Evolutionary conservation across 345 rosid species (phyloP).

Genomic region (Crucihimalaya himalaica): DNA sequence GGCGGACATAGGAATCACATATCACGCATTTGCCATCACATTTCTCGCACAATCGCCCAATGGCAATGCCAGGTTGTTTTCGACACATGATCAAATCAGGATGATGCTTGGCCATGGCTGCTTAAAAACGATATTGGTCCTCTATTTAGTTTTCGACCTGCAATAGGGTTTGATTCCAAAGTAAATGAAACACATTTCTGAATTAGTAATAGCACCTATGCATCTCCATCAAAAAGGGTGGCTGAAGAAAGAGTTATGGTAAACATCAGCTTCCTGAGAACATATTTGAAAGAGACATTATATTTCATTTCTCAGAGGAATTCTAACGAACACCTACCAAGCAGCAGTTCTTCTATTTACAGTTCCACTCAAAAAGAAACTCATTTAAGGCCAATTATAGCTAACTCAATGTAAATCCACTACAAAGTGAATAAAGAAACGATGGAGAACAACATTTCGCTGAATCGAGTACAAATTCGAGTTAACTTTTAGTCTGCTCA

Average conservation of each 20-base stretch:
- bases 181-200: background rate
- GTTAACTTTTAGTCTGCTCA: background rate
- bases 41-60: slow-evolving; percentile 63
- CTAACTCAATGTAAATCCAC: background rate
- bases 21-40: slow-evolving; percentile 71
- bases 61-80: slow-evolving; percentile 75
- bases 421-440: background rate
- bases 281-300: no score
- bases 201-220: background rate
- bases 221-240: background rate
- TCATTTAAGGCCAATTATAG: background rate
- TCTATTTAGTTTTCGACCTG: slow-evolving; percentile 1
- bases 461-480: slow-evolving; percentile 4
- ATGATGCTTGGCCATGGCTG: slow-evolving; percentile 69
- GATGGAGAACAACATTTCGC: background rate
- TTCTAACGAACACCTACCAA: slow-evolving; percentile 13
- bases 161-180: background rate
- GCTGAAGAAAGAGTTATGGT: no score
- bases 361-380: background rate
- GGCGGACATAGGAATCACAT: slow-evolving; percentile 68
- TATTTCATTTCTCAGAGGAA: slow-evolving; percentile 5
- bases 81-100: slow-evolving; percentile 79
- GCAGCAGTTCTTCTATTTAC: background rate
- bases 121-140: background rate
- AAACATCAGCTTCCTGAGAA: background rate